Evolutionary conservation across 306 rosid genomes (phyloP), one percentile per base, ranked within the genome.

Genomic region (Cucurbita maxima): DNA sequence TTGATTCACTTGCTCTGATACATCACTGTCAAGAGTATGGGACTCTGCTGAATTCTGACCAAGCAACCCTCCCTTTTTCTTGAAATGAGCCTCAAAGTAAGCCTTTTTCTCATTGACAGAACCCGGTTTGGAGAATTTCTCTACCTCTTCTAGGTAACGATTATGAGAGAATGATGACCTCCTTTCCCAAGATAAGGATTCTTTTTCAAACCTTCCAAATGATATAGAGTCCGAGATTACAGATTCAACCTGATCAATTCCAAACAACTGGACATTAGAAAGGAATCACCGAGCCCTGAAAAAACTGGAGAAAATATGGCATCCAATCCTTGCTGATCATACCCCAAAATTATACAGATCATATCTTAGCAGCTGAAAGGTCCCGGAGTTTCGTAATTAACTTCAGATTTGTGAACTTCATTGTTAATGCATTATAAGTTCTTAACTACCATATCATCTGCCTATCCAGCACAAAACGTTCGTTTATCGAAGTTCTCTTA

Each of bases 161-260:
- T 90, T 90, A 73, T 79, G 96, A 40, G 89, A 83, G 86, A 90
- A 86, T 15, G 87, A 83, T 10, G 96, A 90, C 81, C 96, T 87
- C 80, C 85, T 83, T 77, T 91, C 97, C 91, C 96, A 88, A 77
- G 84, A 88, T 70, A 91, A 82, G 1, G 85, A 77, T 72, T 91
- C 92, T 5, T 63, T 84, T 76, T 89, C 91, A 72, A 84, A 88
- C 81, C 96, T 87, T 72, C 97, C 97, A 76, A 91, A 91, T 74
- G 96, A 91, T 84, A 88, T 75, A 51, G 96, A 90, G 77, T 92
- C 95, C 12, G 96, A 90, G 80, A 82, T 87, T 80, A 86, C 58
- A 74, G 89, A 87, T 58, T 84, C 90, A 78, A 78, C 84, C 96
- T 90, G 90, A 81, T 30, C 74, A 80, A 61, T 68, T 64, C 43